Conservation (phyloP, 306 rosid genomes). For the Prunus salicina region DNA sequence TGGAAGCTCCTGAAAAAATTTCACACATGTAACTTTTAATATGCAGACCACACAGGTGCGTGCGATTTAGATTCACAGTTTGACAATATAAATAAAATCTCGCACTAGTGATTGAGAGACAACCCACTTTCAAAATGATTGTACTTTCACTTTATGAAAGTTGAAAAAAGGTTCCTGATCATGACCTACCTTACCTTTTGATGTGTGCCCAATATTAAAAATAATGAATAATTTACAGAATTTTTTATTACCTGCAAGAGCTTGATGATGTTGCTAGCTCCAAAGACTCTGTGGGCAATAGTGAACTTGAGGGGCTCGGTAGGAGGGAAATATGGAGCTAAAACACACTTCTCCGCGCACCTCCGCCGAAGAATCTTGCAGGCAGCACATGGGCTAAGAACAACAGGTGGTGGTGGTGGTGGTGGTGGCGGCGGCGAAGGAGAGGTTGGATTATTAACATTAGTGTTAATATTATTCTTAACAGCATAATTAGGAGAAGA, state of each 20-base stretch:
- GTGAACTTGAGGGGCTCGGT: conserved; percentile 94
- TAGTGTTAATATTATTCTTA: background rate
- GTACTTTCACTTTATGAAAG: background rate
- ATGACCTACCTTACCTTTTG: background rate
- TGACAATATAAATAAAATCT: too few species aligned
- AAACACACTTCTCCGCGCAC: conserved; percentile 82
- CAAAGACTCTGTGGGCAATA: conserved; percentile 96
- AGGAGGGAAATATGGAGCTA: conserved; percentile 97
- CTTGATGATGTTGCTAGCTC: conserved; percentile 98
- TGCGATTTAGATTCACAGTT: background rate
- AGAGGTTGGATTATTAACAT: background rate
- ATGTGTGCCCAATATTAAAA: too few species aligned
- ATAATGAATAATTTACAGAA: background rate
- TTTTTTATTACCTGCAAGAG: conserved; percentile 72
- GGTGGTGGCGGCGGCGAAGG: conserved; percentile 31
- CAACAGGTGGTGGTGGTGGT: conserved; percentile 30
- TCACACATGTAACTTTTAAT: background rate
- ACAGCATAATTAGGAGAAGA: background rate
- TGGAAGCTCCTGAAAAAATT: conserved; percentile 65
- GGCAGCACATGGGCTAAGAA: conserved; percentile 94
- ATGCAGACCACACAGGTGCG: too few species aligned
- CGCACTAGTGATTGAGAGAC: background rate
- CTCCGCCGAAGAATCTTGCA: conserved; percentile 95
- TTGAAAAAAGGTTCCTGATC: background rate
- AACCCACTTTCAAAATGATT: background rate